Evolutionary conservation across 1,284 basidiomycete genomes (phyloP).

Genomic region (Mycosarcoma mackinlayi): DNA sequence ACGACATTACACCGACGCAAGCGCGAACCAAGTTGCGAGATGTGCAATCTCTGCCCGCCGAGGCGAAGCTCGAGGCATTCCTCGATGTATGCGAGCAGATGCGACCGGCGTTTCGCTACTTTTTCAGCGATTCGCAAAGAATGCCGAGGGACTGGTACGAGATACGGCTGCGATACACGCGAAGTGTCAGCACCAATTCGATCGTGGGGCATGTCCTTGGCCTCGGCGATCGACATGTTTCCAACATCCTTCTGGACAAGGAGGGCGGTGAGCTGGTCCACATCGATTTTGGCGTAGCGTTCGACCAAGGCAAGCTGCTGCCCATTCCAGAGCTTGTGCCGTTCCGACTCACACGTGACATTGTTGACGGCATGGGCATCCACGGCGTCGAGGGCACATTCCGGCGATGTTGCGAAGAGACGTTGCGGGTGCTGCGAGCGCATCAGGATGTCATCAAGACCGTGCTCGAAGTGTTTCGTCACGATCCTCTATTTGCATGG

Average conservation of each 20-base stretch:
- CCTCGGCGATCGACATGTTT: conserved; percentile 89
- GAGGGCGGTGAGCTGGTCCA: conserved; percentile 86
- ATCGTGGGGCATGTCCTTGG: conserved; percentile 94
- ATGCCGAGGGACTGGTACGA: conserved; percentile 90
- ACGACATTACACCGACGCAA: conserved; percentile 43
- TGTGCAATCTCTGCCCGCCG: conserved; percentile 27
- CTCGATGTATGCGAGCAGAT: conserved; percentile 74
- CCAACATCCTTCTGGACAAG: conserved; percentile 91
- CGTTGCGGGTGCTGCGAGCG: conserved; percentile 85
- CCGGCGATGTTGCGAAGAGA: conserved; percentile 93
- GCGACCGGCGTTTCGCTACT: conserved; percentile 90
- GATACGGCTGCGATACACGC: conserved; percentile 88
- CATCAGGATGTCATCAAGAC: conserved; percentile 89
- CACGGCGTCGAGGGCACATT: conserved; percentile 93
- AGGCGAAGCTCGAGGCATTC: conserved; percentile 70
- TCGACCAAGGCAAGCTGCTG: conserved; percentile 89
- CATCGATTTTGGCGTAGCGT: conserved; percentile 96
- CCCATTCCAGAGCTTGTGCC: conserved; percentile 88
- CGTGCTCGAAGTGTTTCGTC: conserved; percentile 94
- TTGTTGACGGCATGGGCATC: conserved; percentile 92
- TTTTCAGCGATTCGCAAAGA: conserved; percentile 89
- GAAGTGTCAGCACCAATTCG: conserved; percentile 90
- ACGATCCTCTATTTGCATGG: conserved; percentile 96
- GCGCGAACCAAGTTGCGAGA: conserved; percentile 41
- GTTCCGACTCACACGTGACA: conserved; percentile 91